Evolutionary conservation across 352 stramenopile genomes (phyloP), one percentile per base, ranked within the genome.

Genomic region (Sclerospora graminicola): DNA sequence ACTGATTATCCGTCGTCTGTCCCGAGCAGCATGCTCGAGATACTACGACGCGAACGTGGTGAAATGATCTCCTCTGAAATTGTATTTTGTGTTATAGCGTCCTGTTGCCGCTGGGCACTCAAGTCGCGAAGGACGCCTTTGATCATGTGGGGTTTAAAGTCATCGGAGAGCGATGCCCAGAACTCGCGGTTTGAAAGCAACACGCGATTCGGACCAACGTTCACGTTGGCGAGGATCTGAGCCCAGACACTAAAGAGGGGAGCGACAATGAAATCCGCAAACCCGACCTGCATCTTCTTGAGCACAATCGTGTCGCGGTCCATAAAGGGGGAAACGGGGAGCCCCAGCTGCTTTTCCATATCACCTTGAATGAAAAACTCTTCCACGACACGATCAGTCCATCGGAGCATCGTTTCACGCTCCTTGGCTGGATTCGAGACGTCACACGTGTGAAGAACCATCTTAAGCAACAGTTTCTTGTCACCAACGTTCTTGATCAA

Each of bases 301-400:
- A 96, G 66, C 29, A 94, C 83, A 46, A 94, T 89, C 9, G 80
- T 94, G 5, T 95, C 72, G 16, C 88, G 71, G 57, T 98, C 88
- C 82, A 95, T 96, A 53, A 97, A 95, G 1, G 91, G 90, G 21
- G 81, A 96, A 0, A 96, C 71, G 1, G 86, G 63, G 2, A 98
- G 56, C 5, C 66, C 62, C 2, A 96, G 57, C 39, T 86, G 63
- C 49, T 96, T 97, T 57, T 98, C 95, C 58, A 95, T 82, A 44
- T 98, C 94, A 26, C 95, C 95, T 54, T 98, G 94, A 14, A 82
- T 45, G 51, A 97, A 98, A 51, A 98, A 98, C 69, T 98, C 95
- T 26, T 96, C 80, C 9, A 97, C 73, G 8, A 97, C 86, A 15
- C 89, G 81, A 41, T 96, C 80, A 0, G 88, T 92, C 94, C 94